phyloP scores from a whole-genome alignment of 768 basidiomycete species.

The Mycena floridula region DNA sequence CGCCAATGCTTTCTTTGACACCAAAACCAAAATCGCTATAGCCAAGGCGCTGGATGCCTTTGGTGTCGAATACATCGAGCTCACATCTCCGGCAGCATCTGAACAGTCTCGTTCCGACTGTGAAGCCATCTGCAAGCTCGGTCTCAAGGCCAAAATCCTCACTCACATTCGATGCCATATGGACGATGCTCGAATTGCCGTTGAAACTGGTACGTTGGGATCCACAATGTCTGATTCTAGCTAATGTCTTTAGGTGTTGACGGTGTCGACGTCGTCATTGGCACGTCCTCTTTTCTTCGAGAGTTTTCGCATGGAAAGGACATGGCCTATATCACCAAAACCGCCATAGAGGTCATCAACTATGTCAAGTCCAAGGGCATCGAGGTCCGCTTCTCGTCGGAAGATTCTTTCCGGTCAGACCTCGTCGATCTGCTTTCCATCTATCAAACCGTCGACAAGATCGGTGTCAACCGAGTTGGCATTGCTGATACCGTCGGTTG shows the following conservation, averaged over 20 bases:
- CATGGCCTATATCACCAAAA: conserved; percentile 99
- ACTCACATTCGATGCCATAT: conserved; percentile 99
- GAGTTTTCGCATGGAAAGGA: conserved; percentile 99
- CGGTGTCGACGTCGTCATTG: conserved; percentile 98
- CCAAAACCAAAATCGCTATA: conserved; percentile 99
- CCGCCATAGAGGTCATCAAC: conserved; percentile 96
- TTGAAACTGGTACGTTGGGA: conserved; percentile 77
- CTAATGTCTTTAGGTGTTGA: conserved; percentile 68
- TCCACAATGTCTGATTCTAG: not conserved
- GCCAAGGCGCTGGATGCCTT: conserved; percentile 97
- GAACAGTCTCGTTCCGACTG: conserved; percentile 93
- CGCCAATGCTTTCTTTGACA: conserved; percentile 99
- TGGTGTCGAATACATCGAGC: conserved; percentile 99
- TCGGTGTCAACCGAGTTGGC: conserved; percentile 97
- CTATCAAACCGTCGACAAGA: conserved; percentile 99
- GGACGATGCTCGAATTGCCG: conserved; percentile 98
- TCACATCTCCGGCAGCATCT: conserved; percentile 96
- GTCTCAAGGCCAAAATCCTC: conserved; percentile 92
- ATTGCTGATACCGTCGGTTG: conserved; percentile 99
- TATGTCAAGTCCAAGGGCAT: conserved; percentile 99
- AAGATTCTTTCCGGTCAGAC: conserved; percentile 99
- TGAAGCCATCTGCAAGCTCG: conserved; percentile 98
- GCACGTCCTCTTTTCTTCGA: conserved; percentile 97
- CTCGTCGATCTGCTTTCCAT: conserved; percentile 97
- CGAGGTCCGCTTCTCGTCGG: conserved; percentile 98